Evolutionary conservation across 2,329 filamentous ascomycete species (phyloP).

Genomic region (Botrytis squamosa): DNA sequence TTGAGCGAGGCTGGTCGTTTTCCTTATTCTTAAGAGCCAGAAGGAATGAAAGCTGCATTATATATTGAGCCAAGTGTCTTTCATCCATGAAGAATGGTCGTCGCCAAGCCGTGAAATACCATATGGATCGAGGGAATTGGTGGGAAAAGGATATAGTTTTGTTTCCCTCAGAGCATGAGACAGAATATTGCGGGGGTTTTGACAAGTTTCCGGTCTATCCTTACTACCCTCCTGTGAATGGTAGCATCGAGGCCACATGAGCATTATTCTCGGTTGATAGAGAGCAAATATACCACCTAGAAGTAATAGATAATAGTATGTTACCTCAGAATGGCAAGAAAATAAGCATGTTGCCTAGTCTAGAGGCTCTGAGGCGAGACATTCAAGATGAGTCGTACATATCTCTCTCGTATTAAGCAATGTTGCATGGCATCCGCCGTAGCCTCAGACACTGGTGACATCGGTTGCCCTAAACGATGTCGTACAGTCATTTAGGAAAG

Average conservation of each 20-base stretch:
- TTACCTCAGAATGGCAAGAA: neutral
- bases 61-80: neutral
- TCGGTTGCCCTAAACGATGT: neutral
- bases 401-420: no score
- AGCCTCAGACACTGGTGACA: neutral
- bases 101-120: neutral
- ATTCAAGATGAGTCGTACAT: neutral
- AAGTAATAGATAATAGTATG: neutral
- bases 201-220: no score
- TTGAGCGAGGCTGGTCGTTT: neutral
- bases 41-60: neutral
- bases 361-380: neutral
- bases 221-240: neutral
- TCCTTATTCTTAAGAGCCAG: neutral
- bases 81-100: neutral
- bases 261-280: neutral
- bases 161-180: neutral
- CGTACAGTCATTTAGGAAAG: neutral
- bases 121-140: neutral
- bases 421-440: neutral
- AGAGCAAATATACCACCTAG: neutral
- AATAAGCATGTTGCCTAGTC: neutral
- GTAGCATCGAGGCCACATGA: neutral
- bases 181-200: neutral
- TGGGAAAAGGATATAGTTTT: no score